A percentile compares a stretch with the other conserved stretches of the same genome.
Conservation (phyloP, 768 basidiomycete genomes). For the Serendipita sp. region DNA sequence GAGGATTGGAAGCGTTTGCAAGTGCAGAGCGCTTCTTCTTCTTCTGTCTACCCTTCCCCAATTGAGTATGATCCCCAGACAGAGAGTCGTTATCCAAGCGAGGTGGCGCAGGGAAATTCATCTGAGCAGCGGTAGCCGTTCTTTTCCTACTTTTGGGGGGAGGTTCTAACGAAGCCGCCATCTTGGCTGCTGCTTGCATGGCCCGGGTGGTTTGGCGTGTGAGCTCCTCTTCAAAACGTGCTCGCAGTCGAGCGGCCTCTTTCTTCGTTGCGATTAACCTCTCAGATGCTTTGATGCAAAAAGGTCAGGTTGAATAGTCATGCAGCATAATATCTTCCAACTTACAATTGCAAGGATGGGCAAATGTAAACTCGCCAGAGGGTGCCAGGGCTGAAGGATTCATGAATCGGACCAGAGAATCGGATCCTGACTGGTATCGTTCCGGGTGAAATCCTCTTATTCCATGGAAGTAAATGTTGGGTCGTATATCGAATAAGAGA, state of each 20-base stretch:
- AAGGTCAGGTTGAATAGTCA: constrained; percentile 13
- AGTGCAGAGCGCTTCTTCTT: constrained; percentile 90
- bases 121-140: constrained; percentile 10
- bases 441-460: too few relatives aligned
- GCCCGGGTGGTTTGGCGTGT: constrained; percentile 49
- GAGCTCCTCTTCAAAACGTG: constrained; percentile 58
- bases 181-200: constrained; percentile 25
- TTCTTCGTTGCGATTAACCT: constrained; percentile 51
- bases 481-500: background rate
- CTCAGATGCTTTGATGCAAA: constrained; percentile 41
- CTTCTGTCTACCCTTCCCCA: constrained; percentile 31
- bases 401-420: background rate
- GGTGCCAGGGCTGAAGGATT: background rate
- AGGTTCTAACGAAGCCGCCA: constrained; percentile 26
- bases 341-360: constrained; percentile 56
- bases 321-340: constrained; percentile 15
- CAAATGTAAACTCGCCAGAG: constrained; percentile 40
- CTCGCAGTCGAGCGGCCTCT: constrained; percentile 49
- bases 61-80: background rate
- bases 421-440: background rate
- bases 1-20: constrained; percentile 88
- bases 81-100: constrained; percentile 11
- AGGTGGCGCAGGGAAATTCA: background rate
- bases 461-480: background rate
- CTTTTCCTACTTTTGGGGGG: constrained; percentile 16